These are phyloP conservation scores for Sphaceloma murrayae DNA, from an alignment of 2,329 filamentous ascomycete genomes.

Conservation along the genomic window DNA sequence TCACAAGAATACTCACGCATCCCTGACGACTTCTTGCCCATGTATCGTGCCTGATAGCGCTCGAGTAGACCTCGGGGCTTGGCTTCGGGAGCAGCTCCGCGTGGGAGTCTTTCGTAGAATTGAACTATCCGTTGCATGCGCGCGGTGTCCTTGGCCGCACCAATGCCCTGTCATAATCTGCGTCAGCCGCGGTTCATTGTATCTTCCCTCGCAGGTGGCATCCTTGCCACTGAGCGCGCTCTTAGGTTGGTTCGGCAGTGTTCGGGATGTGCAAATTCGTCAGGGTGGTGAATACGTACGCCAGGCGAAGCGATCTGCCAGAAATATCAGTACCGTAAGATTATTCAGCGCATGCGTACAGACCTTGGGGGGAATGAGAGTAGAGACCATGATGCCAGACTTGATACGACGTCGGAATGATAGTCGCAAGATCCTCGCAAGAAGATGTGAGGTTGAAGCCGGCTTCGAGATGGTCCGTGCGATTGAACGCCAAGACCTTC, in stretches of 20 bases:
- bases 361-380: constrained; percentile 99
- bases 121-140: constrained; percentile 96
- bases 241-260: constrained; percentile 1
- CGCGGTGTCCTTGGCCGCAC: constrained; percentile 86
- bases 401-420: constrained; percentile 18
- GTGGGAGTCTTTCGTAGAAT: constrained; percentile 98
- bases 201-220: background rate
- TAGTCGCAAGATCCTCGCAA: constrained; percentile 16
- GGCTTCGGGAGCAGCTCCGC: constrained; percentile 74
- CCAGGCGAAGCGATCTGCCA: constrained; percentile 69
- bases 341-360: constrained; percentile 23
- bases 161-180: constrained; percentile 61
- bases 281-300: constrained; percentile 58
- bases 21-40: constrained; percentile 83
- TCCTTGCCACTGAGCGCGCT: no score
- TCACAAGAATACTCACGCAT: constrained; percentile 56
- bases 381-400: constrained; percentile 49
- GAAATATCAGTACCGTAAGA: constrained; percentile 22
- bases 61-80: constrained; percentile 75
- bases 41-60: constrained; percentile 79
- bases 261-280: constrained; percentile 13
- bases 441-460: constrained; percentile 14
- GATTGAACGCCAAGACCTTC: constrained; percentile 1
- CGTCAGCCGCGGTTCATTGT: constrained; percentile 20
- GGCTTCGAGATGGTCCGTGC: constrained; percentile 1